A percentile compares a stretch with the other conserved stretches of the same genome.
phyloP scores from a whole-genome alignment of 257 asterid species.

The Rauvolfia tetraphylla region DNA sequence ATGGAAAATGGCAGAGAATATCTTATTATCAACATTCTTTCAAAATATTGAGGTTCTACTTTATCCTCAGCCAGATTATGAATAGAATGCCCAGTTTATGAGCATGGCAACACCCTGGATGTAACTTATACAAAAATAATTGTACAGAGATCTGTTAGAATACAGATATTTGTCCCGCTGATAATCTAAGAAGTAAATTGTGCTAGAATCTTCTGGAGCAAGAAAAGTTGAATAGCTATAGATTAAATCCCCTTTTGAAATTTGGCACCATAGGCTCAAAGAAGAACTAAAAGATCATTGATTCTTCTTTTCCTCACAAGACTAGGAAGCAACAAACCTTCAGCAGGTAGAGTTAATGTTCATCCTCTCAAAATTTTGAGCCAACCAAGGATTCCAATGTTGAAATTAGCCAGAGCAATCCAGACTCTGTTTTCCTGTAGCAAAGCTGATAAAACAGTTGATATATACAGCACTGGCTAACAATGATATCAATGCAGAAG shows the following conservation, averaged over 20 bases:
- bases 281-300: not conserved
- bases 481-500: not conserved
- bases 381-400: not conserved
- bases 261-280: slow-evolving; percentile 4
- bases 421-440: not conserved
- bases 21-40: not conserved
- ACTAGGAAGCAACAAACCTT: not conserved
- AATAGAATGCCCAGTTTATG: not conserved
- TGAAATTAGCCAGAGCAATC: slow-evolving; percentile 3
- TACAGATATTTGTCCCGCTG: slow-evolving; percentile 8
- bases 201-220: not conserved
- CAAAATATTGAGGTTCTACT: not conserved
- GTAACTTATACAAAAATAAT: slow-evolving; percentile 9
- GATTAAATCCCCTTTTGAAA: slow-evolving; percentile 2
- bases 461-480: slow-evolving; percentile 11
- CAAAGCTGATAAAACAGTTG: not conserved
- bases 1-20: not conserved
- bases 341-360: not conserved
- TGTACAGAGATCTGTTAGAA: slow-evolving; percentile 12
- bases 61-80: not conserved
- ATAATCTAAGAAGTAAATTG: slow-evolving; percentile 10
- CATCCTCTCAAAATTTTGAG: not conserved
- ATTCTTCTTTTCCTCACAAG: not conserved
- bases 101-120: slow-evolving; percentile 6
- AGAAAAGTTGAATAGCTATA: slow-evolving; percentile 1